These are phyloP conservation scores for Hypoxylon fragiforme DNA, from an alignment of 495 filamentous ascomycete species.

Conservation along the genomic window DNA sequence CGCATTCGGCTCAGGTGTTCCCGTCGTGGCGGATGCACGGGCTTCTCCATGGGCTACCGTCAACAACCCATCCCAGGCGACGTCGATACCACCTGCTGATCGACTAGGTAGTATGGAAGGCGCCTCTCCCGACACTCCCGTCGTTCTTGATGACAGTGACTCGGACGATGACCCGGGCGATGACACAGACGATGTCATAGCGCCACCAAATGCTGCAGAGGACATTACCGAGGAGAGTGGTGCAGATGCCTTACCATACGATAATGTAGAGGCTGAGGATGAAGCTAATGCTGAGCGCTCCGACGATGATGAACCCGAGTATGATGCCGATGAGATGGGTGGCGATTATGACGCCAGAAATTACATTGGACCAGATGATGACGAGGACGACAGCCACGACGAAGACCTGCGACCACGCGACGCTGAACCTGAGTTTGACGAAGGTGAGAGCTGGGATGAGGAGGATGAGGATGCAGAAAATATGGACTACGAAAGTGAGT, in stretches of 20 bases:
- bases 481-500: conserved; percentile 26
- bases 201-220: conserved; percentile 18
- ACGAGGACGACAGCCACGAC: conserved; percentile 43
- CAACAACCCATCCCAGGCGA: conserved; percentile 24
- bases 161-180: conserved; percentile 28
- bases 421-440: conserved; percentile 34
- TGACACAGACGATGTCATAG: conserved; percentile 25
- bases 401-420: conserved; percentile 31
- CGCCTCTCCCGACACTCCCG: conserved; percentile 28
- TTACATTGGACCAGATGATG: conserved; percentile 40
- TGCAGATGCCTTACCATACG: conserved; percentile 31
- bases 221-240: conserved; percentile 27
- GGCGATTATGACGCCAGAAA: conserved; percentile 37
- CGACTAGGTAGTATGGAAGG: conserved; percentile 25
- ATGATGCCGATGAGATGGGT: conserved; percentile 37
- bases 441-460: conserved; percentile 36
- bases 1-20: background rate
- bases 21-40: background rate
- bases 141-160: conserved; percentile 34
- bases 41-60: conserved; percentile 23
- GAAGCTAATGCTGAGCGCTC: conserved; percentile 34
- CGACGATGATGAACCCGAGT: conserved; percentile 46
- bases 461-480: conserved; percentile 35
- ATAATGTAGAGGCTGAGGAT: conserved; percentile 34
- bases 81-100: conserved; percentile 12